These are phyloP conservation scores for Chaetomiaceae sp. DNA, from an alignment of 2,329 filamentous ascomycete genomes.

Conservation along the genomic window DNA sequence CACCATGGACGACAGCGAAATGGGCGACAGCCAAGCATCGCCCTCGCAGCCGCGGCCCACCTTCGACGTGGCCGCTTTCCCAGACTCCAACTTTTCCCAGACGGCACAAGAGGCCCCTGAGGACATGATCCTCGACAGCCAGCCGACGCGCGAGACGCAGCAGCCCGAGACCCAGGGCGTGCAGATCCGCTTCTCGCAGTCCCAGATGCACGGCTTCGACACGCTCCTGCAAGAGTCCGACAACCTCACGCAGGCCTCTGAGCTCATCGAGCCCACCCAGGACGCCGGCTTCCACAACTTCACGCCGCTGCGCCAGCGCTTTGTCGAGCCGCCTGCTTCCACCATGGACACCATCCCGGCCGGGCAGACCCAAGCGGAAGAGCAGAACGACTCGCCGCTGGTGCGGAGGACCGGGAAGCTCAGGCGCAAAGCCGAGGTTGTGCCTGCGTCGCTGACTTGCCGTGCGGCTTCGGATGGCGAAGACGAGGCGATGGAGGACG, in stretches of 20 bases:
- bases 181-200: slow-evolving; percentile 50
- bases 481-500: slow-evolving; percentile 30
- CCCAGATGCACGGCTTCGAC: slow-evolving; percentile 55
- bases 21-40: slow-evolving; percentile 31
- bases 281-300: slow-evolving; percentile 72
- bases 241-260: slow-evolving; percentile 58
- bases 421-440: slow-evolving; percentile 32
- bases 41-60: slow-evolving; percentile 52
- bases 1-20: slow-evolving; percentile 69
- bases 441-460: slow-evolving; percentile 12
- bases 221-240: slow-evolving; percentile 46
- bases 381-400: slow-evolving; percentile 60
- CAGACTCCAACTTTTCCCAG: slow-evolving; percentile 59
- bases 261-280: slow-evolving; percentile 72
- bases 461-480: slow-evolving; percentile 33
- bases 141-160: slow-evolving; percentile 37
- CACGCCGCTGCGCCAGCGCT: slow-evolving; percentile 66
- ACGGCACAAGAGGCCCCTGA: slow-evolving; percentile 53
- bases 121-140: slow-evolving; percentile 46
- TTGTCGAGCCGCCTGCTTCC: slow-evolving; percentile 59
- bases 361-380: slow-evolving; percentile 33
- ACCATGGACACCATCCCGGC: slow-evolving; percentile 67
- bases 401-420: slow-evolving; percentile 56
- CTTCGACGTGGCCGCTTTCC: slow-evolving; percentile 48
- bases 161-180: slow-evolving; percentile 38